Base-by-base conservation (phyloP, 2,329 filamentous ascomycete genomes). In the Lasiodiplodia gonubiensis region DNA sequence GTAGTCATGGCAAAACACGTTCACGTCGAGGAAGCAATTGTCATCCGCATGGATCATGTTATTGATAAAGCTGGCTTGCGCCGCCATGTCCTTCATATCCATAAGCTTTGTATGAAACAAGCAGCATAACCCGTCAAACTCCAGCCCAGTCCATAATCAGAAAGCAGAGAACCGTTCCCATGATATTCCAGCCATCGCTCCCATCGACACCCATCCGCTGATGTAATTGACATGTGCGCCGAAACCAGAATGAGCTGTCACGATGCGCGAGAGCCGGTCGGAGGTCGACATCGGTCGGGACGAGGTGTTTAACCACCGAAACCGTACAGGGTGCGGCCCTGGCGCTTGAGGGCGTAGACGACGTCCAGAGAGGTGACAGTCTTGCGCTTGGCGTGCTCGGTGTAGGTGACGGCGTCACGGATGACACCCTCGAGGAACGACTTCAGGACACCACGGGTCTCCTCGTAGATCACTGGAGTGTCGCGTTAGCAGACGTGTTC, bases 361-460 rank as follows among this genome's bases (percentile, higher is more conserved):
- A 88, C 86, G 74, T 88, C 86, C 74, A 88, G 84, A 68, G 86
- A 88, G 54, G 82, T 89, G 79, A 90, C 87, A 37, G 88, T 90
- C 86, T 90, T 90, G 82, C 90, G 87, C 89, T 92, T 92, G 81
- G 89, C 89, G 87, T 92, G 90, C 85, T 92, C 90, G 74, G 90
- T 92, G 86, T 92, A 92, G 79, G 90, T 92, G 83, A 92, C 88
- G 70, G 90, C 89, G 76, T 92, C 90, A 81, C 90, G 88, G 79
- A 93, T 92, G 81, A 93, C 90, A 81, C 89, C 87, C 83, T 92
- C 90, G 75, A 93, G 89, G 89, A 92, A 92, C 81, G 90, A 90
- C 88, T 92, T 92, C 76, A 93, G 86, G 76, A 92, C 90, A 86
- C 89, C 89, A 79, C 90, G 90, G 76, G 90, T 92, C 86, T 93